Evolutionary conservation across 129 eudicot genomes (phyloP).

Genomic region (Rutidosis leptorrhynchoides): DNA sequence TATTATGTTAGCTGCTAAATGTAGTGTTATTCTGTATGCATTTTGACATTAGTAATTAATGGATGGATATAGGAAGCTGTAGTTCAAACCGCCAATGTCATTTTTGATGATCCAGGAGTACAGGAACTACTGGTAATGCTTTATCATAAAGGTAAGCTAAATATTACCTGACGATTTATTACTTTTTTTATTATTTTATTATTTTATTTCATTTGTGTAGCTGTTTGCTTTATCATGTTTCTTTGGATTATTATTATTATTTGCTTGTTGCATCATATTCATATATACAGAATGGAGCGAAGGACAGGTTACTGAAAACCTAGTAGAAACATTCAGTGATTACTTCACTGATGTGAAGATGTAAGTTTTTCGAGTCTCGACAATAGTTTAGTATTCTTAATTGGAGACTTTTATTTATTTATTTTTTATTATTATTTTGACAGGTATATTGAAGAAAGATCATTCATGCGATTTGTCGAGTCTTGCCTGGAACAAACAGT

Average conservation of each 20-base stretch:
- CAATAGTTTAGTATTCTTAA: background rate
- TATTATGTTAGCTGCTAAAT: constrained; percentile 2
- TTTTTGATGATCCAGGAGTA: constrained; percentile 98
- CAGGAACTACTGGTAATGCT: constrained; percentile 88
- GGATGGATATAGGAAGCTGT: constrained; percentile 81
- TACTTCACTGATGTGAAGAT: constrained; percentile 89
- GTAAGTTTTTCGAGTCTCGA: constrained; percentile 39
- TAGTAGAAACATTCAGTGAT: constrained; percentile 91
- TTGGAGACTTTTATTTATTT: background rate
- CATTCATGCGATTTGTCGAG: constrained; percentile 87
- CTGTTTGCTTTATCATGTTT: too few relatives aligned
- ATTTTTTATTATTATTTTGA: constrained; percentile 8
- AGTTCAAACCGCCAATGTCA: constrained; percentile 81
- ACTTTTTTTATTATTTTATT: too few relatives aligned
- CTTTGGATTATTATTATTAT: too few relatives aligned
- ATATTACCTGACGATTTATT: background rate
- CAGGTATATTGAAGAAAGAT: constrained; percentile 96
- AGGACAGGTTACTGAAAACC: constrained; percentile 96
- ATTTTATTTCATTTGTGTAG: too few relatives aligned
- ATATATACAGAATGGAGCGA: constrained; percentile 83
- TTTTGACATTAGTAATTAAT: constrained; percentile 14
- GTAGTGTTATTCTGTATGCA: background rate
- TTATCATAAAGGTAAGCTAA: constrained; percentile 83
- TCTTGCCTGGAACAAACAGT: constrained; percentile 94
- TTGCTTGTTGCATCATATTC: background rate